A percentile compares a stretch with the other conserved stretches of the same genome.
These are phyloP conservation scores for Suhomyces sp. DNA, from an alignment of 805 yeast genomes.

Conservation along the genomic window DNA sequence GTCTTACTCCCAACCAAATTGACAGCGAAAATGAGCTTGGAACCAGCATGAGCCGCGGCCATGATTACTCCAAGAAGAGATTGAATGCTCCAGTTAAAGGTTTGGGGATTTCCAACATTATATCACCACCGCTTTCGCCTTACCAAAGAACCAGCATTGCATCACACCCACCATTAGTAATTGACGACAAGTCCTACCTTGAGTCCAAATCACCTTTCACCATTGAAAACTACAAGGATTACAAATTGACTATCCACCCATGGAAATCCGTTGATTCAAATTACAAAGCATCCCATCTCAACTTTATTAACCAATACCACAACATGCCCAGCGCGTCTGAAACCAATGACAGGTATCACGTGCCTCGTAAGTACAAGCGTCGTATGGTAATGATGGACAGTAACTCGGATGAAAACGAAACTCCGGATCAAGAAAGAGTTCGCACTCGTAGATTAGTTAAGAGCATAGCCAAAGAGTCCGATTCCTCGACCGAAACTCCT, in stretches of 20 bases:
- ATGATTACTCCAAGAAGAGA: conserved; percentile 2
- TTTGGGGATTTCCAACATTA: conserved; percentile 13
- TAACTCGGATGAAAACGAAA: conserved; percentile 15
- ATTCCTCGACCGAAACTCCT: conserved; percentile 17
- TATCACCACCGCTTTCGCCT: conserved; percentile 30
- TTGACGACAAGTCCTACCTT: conserved; percentile 9
- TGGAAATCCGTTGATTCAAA: conserved; percentile 45
- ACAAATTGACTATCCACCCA: conserved; percentile 50
- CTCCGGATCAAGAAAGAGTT: conserved; percentile 44
- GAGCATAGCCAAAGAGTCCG: conserved; percentile 21
- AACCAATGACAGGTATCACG: conserved; percentile 4
- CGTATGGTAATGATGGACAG: conserved; percentile 8
- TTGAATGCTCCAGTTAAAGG: conserved; percentile 3
- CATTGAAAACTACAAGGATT: conserved; percentile 44
- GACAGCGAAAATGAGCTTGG: conserved; percentile 6
- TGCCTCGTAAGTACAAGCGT: conserved; percentile 12
- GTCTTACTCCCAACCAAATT: conserved; percentile 27
- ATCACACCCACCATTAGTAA: conserved; percentile 6
- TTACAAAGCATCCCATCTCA: conserved; percentile 48
- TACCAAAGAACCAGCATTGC: conserved; percentile 9
- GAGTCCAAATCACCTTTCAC: conserved; percentile 33
- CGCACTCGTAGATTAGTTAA: conserved; percentile 58
- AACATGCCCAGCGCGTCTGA: conserved; percentile 16
- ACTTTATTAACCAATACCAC: conserved; percentile 53
- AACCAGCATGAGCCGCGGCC: conserved; percentile 6